Evolutionary conservation across 257 asterid genomes (phyloP).

Genomic region (Rehmannia glutinosa): DNA sequence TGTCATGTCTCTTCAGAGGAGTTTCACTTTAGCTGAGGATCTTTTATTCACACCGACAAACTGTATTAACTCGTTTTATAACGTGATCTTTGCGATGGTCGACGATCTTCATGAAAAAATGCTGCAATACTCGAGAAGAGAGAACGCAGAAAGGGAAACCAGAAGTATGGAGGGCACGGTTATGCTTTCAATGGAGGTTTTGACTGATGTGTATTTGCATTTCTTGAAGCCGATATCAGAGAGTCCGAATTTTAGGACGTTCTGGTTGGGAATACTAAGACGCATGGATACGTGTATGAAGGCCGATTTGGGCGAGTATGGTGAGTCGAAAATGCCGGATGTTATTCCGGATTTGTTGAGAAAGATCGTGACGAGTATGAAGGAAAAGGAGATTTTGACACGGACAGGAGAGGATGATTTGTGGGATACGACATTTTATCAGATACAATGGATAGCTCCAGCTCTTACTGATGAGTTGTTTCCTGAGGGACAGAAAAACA

Average conservation of each 20-base stretch:
- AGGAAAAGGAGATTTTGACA: slow-evolving; percentile 52
- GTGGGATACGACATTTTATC: slow-evolving; percentile 79
- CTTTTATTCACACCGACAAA: slow-evolving; percentile 60
- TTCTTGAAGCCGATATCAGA: slow-evolving; percentile 70
- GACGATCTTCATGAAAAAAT: slow-evolving; percentile 89
- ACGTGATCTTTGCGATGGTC: slow-evolving; percentile 72
- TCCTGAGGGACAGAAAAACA: slow-evolving; percentile 44
- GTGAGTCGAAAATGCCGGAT: slow-evolving; percentile 59
- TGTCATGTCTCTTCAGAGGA: slow-evolving; percentile 53
- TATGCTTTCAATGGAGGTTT: slow-evolving; percentile 72
- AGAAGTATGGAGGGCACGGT: slow-evolving; percentile 88
- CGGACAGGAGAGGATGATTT: slow-evolving; percentile 63
- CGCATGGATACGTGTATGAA: slow-evolving; percentile 91
- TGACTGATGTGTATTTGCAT: slow-evolving; percentile 58
- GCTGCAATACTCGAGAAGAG: slow-evolving; percentile 83
- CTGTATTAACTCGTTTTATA: slow-evolving; percentile 67
- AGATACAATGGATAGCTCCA: slow-evolving; percentile 94
- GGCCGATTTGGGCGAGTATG: slow-evolving; percentile 73
- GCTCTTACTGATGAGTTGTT: slow-evolving; percentile 72
- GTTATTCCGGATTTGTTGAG: slow-evolving; percentile 57
- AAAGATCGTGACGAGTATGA: slow-evolving; percentile 64
- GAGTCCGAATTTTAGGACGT: slow-evolving; percentile 61
- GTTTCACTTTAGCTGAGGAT: slow-evolving; percentile 73
- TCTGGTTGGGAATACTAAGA: slow-evolving; percentile 77
- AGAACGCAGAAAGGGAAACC: slow-evolving; percentile 77